Evolutionary conservation across 257 asterid genomes (phyloP).

Genomic region (Nyctanthes arbortristis): DNA sequence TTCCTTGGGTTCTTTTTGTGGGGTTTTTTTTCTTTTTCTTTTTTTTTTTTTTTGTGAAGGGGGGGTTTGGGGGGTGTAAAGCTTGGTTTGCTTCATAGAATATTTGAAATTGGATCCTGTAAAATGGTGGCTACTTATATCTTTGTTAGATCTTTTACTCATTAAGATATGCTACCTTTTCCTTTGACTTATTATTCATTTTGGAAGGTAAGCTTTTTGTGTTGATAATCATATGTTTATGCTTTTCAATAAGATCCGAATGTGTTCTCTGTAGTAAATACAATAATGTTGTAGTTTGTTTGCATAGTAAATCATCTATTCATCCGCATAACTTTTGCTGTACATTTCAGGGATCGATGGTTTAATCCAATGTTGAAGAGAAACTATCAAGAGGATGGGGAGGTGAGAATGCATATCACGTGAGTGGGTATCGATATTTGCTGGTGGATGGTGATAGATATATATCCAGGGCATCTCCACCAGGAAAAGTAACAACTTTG

Average conservation of each 20-base stretch:
- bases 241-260: neutral
- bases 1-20: too few species aligned
- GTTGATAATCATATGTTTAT: neutral
- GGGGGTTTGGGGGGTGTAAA: neutral
- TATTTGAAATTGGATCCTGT: neutral
- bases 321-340: constrained; percentile 24
- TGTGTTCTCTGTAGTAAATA: neutral
- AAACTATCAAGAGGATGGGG: constrained; percentile 98
- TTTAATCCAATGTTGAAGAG: constrained; percentile 82
- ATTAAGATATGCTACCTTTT: neutral
- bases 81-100: neutral
- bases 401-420: constrained; percentile 98
- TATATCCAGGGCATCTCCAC: constrained; percentile 90
- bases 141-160: neutral
- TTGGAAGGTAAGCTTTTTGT: neutral
- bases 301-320: too few species aligned
- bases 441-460: constrained; percentile 80
- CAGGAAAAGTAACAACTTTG: constrained; percentile 94
- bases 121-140: neutral
- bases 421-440: constrained; percentile 89
- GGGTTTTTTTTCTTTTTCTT: too few species aligned
- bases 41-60: constrained; percentile 4
- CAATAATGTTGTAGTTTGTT: neutral
- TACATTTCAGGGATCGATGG: constrained; percentile 59
- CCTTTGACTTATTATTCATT: neutral